Base-by-base conservation (phyloP, 192 early-diverging fungal species). In the Backusella westeae region DNA sequence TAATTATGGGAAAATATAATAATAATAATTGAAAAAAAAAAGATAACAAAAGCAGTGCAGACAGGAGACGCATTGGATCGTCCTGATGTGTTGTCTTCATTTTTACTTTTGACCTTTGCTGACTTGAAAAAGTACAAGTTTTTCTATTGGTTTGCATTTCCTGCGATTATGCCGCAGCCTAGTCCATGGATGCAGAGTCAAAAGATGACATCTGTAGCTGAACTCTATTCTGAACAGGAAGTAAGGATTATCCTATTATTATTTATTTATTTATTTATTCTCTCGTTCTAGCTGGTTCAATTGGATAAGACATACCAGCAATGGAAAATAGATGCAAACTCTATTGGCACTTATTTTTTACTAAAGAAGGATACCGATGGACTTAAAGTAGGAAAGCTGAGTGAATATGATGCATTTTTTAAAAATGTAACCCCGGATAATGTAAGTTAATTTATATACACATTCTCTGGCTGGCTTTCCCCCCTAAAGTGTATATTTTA, bases 41-140 rank as follows among this genome's bases (percentile, higher is more conserved):
- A 92, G 90, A 87, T 98, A 6, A 92, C 93, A 89, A 80, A 86
- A 1, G 92, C 85, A 35, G 94, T 97, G 10, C 75, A 59, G 7
- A 88, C 87, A 66, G 94, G 96, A 6, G 77, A 80, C 15, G 93
- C 93, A 0, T 77, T 93, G 0, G 32, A 75, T 35, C 38, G 88
- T 34, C 97, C 97, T 1, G 76, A 63, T 26, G 78, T 92, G 10
- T 84, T 99, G 39, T 87, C 87, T 67, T 86, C 82, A 15, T 98
- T 98, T 78, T 70, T 93, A 14, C 78, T 97, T 34, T 65, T 98
- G 17, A 92, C 97, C n/a, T 98, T 96, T 86, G 95, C 97, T 1
- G 97, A 99, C 81, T 78, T 99, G 72, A 99, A 99, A 79, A 95
- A 95, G 80, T 98, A 95, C 87, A 92, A 89, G 76, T 99, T 95